Percentiles rank a stretch among this genome's conserved stretches.
phyloP scores from a whole-genome alignment of 192 early-diverging fungal genomes.

The Allomyces arbusculus region DNA sequence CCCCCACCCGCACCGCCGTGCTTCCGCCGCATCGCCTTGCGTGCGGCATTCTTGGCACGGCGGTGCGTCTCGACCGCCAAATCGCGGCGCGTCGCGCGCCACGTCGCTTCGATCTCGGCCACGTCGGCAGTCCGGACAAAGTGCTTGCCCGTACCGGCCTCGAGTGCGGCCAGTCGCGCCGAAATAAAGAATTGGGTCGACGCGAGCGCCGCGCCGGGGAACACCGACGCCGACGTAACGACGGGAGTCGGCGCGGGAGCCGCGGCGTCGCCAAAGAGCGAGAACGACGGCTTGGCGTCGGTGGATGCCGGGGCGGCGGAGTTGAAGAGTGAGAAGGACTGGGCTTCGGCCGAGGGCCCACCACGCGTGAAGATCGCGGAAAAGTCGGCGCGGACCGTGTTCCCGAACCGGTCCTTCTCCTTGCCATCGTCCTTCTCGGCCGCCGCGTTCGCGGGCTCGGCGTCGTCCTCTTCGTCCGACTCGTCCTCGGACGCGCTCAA shows the following conservation, averaged over 20 bases:
- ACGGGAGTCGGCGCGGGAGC: not conserved
- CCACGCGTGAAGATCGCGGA: not conserved
- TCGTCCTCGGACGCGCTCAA: not conserved
- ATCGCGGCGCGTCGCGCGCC: not conserved
- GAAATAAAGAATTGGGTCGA: not conserved
- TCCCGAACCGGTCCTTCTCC: not conserved
- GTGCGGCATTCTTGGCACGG: not conserved
- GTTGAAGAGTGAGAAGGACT: not conserved
- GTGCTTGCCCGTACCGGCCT: not conserved
- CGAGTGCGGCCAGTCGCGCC: not conserved
- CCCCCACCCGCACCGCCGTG: too few relatives aligned
- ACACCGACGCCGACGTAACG: not conserved
- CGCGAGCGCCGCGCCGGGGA: not conserved
- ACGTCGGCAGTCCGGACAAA: not conserved
- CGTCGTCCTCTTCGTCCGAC: not conserved
- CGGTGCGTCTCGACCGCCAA: not conserved
- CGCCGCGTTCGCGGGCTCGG: too few relatives aligned
- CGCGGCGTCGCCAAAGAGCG: too few relatives aligned
- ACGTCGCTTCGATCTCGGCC: not conserved
- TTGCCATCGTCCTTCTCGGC: not conserved
- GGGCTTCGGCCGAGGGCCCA: not conserved
- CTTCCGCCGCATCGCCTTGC: not conserved
- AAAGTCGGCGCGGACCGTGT: not conserved
- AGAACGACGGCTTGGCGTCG: not conserved
- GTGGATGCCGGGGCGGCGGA: not conserved